Evolutionary conservation across 305 asterid species (phyloP), one percentile per base, ranked within the genome.

Genomic region (Ilex paraguariensis): DNA sequence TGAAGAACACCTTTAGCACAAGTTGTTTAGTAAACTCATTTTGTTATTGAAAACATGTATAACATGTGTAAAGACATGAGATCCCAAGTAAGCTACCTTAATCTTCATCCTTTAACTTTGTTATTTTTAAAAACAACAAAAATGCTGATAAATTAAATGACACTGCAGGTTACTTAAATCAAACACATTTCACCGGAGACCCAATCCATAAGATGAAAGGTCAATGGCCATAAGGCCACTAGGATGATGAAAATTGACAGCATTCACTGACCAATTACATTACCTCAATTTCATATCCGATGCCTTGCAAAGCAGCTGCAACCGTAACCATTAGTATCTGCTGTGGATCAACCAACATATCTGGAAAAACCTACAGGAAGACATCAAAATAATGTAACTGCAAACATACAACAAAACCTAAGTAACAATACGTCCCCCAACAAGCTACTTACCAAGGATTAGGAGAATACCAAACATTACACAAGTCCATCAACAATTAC

Each of bases 251-350:
- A 36, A 36, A 36, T 36, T 36, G 7, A 36, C 6, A 36, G 42
- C 42, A 36, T 57, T 44, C 14, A 0, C 39, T 40, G 60, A 39
- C 15, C 1, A 68, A 48, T 13, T 3, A 32, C 48, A 61, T 73
- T 80, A 90, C 97, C 97, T 90, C 93, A 64, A 90, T 74, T 74
- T 81, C 93, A 45, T 90, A 90, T 40, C 97, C 96, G 50, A 87
- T 72, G 59, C 77, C 90, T 70, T 63, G 71, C 80, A 90, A 72
- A 31, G 89, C 85, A 66, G 80, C 68, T 59, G 95, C 85, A 69
- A 86, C 76, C 31, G 87, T 84, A 57, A 68, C 75, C 97, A 90
- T 90, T 56, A 79, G 79, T 70, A 90, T 79, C 71, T 90, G 97
- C 73, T 85, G 83, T 54, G 87, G 81, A 86, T 88, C 95, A 63